Conservation (phyloP, 371 early-diverging fungal species). For the Mortierella sp. region DNA sequence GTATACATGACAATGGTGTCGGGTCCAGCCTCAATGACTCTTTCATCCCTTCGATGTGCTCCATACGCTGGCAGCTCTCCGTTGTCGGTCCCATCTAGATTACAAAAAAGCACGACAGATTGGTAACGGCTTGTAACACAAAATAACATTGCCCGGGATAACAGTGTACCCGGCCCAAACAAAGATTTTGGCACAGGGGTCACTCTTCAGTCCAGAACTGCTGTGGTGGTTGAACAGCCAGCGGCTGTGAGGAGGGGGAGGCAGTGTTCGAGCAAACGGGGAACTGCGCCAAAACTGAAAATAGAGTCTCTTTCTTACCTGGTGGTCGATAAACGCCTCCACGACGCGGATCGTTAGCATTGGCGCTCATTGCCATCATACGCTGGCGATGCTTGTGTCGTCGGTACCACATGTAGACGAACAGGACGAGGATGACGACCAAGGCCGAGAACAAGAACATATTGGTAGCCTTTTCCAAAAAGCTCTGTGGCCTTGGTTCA, state of each 20-base stretch:
- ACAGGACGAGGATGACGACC: constrained; percentile 12
- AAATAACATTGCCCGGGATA: no score
- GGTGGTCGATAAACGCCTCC: constrained; percentile 39
- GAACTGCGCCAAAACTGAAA: no score
- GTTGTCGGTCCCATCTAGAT: constrained; percentile 34
- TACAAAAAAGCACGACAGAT: no score
- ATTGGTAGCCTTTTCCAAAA: not conserved
- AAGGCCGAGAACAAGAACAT: constrained; percentile 25
- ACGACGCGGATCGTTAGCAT: not conserved
- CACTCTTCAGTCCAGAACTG: no score
- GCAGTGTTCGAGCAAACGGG: no score
- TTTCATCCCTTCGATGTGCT: constrained; percentile 39
- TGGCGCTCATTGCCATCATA: constrained; percentile 6
- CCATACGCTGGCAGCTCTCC: constrained; percentile 46
- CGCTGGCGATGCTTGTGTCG: constrained; percentile 18
- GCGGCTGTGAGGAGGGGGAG: no score
- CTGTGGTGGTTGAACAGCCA: no score
- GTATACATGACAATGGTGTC: constrained; percentile 51
- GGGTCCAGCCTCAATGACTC: constrained; percentile 31
- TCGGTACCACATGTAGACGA: constrained; percentile 32
- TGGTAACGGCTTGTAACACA: no score
- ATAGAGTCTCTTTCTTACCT: constrained; percentile 27
- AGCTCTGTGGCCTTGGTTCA: no score
- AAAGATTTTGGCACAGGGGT: no score
- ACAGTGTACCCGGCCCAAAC: no score